A percentile compares a stretch with the other conserved stretches of the same genome.
Evolutionary conservation across 352 stramenopile genomes (phyloP).

Genomic region (Phytophthora nicotianae): DNA sequence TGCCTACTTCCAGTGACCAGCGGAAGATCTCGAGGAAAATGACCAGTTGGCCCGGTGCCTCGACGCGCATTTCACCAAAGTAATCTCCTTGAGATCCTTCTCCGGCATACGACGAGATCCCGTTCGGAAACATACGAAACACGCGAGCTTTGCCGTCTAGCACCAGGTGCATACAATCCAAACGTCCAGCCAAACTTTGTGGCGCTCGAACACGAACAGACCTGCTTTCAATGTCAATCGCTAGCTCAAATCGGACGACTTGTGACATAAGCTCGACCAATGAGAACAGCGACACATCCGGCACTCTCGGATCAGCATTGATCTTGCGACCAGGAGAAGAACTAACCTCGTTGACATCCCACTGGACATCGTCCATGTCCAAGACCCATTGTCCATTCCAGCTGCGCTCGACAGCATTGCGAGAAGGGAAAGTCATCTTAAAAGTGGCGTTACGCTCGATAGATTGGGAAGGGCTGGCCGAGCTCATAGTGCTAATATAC

Average conservation of each 20-base stretch:
- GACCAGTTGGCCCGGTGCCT: constrained; percentile 43
- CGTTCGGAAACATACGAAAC: constrained; percentile 65
- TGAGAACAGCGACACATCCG: constrained; percentile 44
- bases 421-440: constrained; percentile 14
- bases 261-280: constrained; percentile 60
- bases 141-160: constrained; percentile 66
- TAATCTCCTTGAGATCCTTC: constrained; percentile 71
- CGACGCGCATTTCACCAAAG: constrained; percentile 56
- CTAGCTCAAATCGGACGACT: constrained; percentile 47
- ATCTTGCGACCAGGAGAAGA: constrained; percentile 3
- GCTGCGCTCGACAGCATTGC: constrained; percentile 39
- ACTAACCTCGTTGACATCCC: constrained; percentile 29
- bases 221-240: constrained; percentile 43
- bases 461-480: not conserved
- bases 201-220: constrained; percentile 44
- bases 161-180: constrained; percentile 53
- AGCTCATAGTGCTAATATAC: constrained; percentile 41
- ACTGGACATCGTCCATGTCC: constrained; percentile 49
- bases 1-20: constrained; percentile 37
- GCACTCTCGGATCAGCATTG: constrained; percentile 2
- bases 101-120: constrained; percentile 40
- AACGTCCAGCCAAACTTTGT: constrained; percentile 27
- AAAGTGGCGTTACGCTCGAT: constrained; percentile 7
- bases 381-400: constrained; percentile 67
- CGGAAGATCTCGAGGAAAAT: constrained; percentile 59